Evolutionary conservation across 306 rosid species (phyloP), one percentile per base, ranked within the genome.

Genomic region (Sechiopsis laciniata): DNA sequence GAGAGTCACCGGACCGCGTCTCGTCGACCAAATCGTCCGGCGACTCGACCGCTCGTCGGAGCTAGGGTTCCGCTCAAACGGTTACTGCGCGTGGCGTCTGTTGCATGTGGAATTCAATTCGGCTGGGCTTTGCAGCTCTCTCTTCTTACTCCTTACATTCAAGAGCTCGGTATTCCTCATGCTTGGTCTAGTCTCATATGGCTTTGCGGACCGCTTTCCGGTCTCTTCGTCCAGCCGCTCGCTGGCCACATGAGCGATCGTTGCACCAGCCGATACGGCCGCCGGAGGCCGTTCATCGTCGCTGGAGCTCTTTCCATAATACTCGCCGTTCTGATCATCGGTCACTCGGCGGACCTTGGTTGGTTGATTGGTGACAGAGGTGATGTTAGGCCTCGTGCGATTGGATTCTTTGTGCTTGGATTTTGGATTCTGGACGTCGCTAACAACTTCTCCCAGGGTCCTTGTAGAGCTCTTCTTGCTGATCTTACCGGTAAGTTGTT

Each of bases 71-170:
- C 87, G 5, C 83, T 94, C 7, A 76, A 85, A 24, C 75, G 64
- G 68, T 29, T 94, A 32, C 81, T 94, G 11, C 84, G 86, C 2
- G 89, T 94, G 13, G 90, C 99, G 1, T 94, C 96, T 0, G 89
- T 94, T 4, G 96, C 97, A 10, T 79, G 92, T 11, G 99, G 99
- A 17, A 94, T 94, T 60, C 99, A 94, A 72, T 94, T 94, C 67
- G 98, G 98, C 7, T 94, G 98, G 98, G 98, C 98, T 37, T 40
- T 94, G 55, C 97, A 94, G 87, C 91, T 94, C 6, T 94, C 97
- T 51, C 90, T 94, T 17, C 74, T 91, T 55, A 94, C 95, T 3
- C 97, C 99, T 0, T 94, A 94, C 75, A 91, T 94, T 55, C 99
- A 94, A 80, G 96, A 94, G 87, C 91, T 94, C 13, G 99, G 99